Base-by-base conservation (phyloP, 2,329 filamentous ascomycete genomes). In the Paracamarosporium sp. region DNA sequence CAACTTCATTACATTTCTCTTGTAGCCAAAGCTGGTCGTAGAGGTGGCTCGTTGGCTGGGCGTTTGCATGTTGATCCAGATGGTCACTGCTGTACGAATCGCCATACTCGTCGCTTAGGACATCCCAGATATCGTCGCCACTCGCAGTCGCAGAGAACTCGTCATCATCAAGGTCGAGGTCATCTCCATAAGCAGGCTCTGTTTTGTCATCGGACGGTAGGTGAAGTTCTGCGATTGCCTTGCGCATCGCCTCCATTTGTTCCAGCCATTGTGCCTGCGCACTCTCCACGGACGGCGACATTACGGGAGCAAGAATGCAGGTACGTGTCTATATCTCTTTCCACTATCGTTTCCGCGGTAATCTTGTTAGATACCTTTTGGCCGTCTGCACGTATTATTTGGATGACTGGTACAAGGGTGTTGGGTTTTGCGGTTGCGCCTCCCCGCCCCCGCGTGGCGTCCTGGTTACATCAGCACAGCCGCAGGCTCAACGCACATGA, bases 61-160 rank as follows among this genome's bases (percentile, higher is more conserved):
- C 69, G 70, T 62, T 67, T 11, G 78, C 78, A 36, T 82, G 78
- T 25, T 85, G 84, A 46, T 89, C 85, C 28, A 86, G 79, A 60
- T 91, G 80, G 55, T 85, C 90, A 66, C 87, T 89, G 68, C 86
- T 89, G 72, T 85, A 83, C 68, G 83, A 82, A 7, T 85, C 82
- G 55, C 89, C 88, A 24, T 90, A 88, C 47, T 85, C 84, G 50
- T 93, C 90, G 57, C 89, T 92, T 70, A 96, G 92, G 57, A 96
- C 88, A 73, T 97, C 93, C 94, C 94, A 97, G 9, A 97, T 88
- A 77, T 97, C 93, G 57, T 94, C 90, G 5, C 86, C 86, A 17
- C 85, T 87, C 41, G 85, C 86, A 5, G 86, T 86, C 4, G 81
- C 84, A 3, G 83, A 85, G 22, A 85, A 78, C 45, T 86, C 83